These are phyloP conservation scores for Lactifluus piperatus DNA, from an alignment of 768 basidiomycete species.

Conservation along the genomic window DNA sequence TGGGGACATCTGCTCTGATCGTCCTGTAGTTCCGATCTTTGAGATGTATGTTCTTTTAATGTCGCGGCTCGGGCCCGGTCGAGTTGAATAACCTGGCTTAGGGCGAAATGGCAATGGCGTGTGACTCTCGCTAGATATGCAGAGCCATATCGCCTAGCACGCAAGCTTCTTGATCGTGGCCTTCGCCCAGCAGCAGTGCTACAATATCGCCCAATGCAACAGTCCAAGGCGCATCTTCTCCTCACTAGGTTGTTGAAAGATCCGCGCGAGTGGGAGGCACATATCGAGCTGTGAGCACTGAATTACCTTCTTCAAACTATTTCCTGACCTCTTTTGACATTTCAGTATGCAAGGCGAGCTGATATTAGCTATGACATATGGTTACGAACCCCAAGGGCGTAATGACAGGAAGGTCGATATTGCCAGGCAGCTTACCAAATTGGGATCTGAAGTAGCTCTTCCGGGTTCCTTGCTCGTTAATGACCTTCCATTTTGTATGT, in stretches of 20 bases:
- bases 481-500: slow-evolving; percentile 8
- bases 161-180: neutral
- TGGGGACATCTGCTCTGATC: slow-evolving; percentile 27
- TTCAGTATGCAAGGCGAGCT: neutral
- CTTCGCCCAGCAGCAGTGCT: neutral
- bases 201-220: neutral
- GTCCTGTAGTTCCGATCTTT: neutral
- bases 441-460: neutral
- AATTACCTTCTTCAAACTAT: neutral
- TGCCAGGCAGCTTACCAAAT: neutral
- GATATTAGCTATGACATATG: neutral
- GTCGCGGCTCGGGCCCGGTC: neutral
- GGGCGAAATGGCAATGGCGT: neutral
- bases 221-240: neutral
- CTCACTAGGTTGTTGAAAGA: neutral
- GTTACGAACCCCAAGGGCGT: neutral
- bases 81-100: neutral
- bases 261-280: neutral
- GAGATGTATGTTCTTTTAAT: neutral
- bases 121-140: neutral
- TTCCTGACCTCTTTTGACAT: neutral
- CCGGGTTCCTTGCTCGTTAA: slow-evolving; percentile 11
- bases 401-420: neutral
- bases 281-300: neutral
- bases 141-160: neutral